Evolutionary conservation across 495 filamentous ascomycete genomes (phyloP), one percentile per base, ranked within the genome.

Genomic region (Penicillium robsamsonii): DNA sequence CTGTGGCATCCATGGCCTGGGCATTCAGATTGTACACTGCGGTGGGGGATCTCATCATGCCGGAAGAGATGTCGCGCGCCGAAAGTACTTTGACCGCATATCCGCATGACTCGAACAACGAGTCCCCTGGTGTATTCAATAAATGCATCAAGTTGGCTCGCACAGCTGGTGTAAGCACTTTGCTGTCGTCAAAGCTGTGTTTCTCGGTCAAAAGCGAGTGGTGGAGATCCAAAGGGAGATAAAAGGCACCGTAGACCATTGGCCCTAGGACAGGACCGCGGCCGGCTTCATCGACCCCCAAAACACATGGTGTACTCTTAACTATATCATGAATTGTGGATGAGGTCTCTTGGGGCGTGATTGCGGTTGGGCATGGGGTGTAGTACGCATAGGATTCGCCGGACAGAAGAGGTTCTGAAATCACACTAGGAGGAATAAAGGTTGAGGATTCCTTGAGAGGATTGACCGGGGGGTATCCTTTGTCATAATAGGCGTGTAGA

Each of bases 211-310:
- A 85, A 18, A 96, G 82, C 2, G 86, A 79, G 58, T 81, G 82
- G 33, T 92, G 88, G 35, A 83, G 75, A 2, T 78, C 55, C 3
- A 82, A 52, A 0, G 92, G 91, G 1, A 96, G 81, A 75, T 92
- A 96, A 77, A 93, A 88, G 61, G 91, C 81, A 55, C 87, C 88
- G 78, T 97, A 97, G 58, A 97, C 92, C 94, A 98, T 98, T 11
- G 94, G 93, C 2, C 94, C 94, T 4, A 98, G 81, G 7, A 97
- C 95, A 18, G 94, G 95, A 8, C 94, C 94, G 57, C 94, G 85
- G 46, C 94, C 94, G 54, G 94, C 94, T 80, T 98, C 94, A 70
- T 98, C 94, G 47, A 98, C 87, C 35, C 94, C 94, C 17, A 98
- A 80, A 30, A 88, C 85, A 59, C 86, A 88, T 70, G 68, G 69